phyloP scores from a whole-genome alignment of 2,329 filamentous ascomycete genomes.

The Lasiodiplodia citricola region DNA sequence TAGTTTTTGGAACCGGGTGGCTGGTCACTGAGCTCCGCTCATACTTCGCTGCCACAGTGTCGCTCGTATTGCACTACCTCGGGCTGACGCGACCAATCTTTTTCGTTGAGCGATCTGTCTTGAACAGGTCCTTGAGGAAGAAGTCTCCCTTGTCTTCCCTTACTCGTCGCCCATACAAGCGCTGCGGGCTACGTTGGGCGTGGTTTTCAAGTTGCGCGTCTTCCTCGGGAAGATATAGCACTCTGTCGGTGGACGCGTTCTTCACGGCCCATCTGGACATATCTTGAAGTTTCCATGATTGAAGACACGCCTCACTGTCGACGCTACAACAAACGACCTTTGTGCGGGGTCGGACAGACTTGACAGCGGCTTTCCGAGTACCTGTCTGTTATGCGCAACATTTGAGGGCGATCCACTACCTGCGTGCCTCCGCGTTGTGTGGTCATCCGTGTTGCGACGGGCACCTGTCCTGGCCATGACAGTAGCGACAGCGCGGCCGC shows the following conservation, averaged over 20 bases:
- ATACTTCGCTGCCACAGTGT: too few relatives aligned
- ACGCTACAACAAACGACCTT: background rate
- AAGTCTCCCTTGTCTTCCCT: background rate
- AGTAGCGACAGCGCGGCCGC: background rate
- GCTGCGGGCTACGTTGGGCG: too few relatives aligned
- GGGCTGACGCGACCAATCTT: conserved; percentile 65
- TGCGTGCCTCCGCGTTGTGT: background rate
- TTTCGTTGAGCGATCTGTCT: conserved; percentile 33
- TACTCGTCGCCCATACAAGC: background rate
- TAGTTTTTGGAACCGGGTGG: too few relatives aligned
- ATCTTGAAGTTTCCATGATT: too few relatives aligned
- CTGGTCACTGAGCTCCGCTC: too few relatives aligned
- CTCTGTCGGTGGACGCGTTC: background rate
- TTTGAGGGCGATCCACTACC: background rate
- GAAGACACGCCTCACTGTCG: background rate
- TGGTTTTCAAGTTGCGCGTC: background rate
- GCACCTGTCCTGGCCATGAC: background rate
- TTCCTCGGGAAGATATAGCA: background rate
- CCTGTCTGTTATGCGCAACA: background rate
- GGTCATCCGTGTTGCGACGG: background rate
- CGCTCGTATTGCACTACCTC: conserved; percentile 50
- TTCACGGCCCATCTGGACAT: background rate
- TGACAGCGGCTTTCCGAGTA: background rate
- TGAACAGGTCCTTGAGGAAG: conserved; percentile 31
- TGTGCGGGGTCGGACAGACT: background rate